Percentiles rank a stretch among this genome's conserved stretches.
These are phyloP conservation scores for Ceratocystis ficicola DNA, from an alignment of 2,329 filamentous ascomycete genomes.

Conservation along the genomic window DNA sequence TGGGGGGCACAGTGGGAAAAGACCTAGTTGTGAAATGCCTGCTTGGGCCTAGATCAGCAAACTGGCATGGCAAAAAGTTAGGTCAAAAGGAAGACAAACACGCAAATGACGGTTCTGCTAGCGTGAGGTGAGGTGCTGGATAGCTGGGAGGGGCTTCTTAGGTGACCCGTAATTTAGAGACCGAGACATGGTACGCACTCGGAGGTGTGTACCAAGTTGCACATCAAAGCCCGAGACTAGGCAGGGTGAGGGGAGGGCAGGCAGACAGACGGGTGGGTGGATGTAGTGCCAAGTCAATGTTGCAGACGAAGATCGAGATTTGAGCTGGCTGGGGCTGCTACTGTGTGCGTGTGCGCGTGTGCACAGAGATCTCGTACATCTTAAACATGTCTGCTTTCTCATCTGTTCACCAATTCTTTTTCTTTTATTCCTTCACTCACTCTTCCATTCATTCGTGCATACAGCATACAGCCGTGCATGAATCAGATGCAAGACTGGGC, in stretches of 20 bases:
- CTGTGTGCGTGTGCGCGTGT: neutral
- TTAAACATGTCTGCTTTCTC: neutral
- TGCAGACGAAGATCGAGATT: neutral
- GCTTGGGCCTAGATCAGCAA: no score
- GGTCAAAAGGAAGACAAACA: no score
- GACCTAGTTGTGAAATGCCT: neutral
- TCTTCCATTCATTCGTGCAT: neutral
- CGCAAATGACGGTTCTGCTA: no score
- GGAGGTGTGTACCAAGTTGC: neutral
- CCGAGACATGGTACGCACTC: neutral
- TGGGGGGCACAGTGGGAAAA: neutral
- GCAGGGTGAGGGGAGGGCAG: neutral
- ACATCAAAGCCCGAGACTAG: neutral
- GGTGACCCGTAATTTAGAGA: neutral
- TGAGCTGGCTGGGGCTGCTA: neutral
- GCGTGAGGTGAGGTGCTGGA: no score
- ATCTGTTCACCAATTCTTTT: no score
- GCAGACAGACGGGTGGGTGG: neutral
- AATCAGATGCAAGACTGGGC: slow-evolving; percentile 5
- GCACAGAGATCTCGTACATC: slow-evolving; percentile 5
- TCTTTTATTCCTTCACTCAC: neutral
- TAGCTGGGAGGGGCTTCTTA: no score
- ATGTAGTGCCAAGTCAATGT: neutral
- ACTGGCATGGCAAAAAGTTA: no score
- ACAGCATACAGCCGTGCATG: neutral